These are phyloP conservation scores for Elsinoe perseae DNA, from an alignment of 2,329 filamentous ascomycete species.

Conservation along the genomic window DNA sequence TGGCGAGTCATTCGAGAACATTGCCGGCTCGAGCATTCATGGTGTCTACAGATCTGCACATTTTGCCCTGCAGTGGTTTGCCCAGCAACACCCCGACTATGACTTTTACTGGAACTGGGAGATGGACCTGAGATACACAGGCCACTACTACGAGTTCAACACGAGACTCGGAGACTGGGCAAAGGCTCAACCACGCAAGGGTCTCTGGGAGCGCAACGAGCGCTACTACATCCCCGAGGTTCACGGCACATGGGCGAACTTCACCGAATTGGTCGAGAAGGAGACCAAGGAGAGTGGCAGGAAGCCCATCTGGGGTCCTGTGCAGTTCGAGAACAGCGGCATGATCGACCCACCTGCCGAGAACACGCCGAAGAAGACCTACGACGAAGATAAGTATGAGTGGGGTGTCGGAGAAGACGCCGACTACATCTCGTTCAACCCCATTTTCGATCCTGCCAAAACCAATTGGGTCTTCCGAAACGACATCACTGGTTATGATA, in stretches of 20 bases:
- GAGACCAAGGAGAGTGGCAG: conserved; percentile 44
- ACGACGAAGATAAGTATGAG: conserved; percentile 57
- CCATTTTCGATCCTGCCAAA: conserved; percentile 67
- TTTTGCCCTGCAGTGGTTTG: conserved; percentile 46
- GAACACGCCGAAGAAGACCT: conserved; percentile 53
- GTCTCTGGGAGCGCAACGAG: conserved; percentile 65
- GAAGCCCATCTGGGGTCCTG: conserved; percentile 59
- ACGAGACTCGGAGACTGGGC: conserved; percentile 58
- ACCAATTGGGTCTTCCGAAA: conserved; percentile 66
- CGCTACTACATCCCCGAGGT: conserved; percentile 64
- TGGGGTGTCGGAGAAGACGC: conserved; percentile 73
- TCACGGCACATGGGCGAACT: conserved; percentile 61
- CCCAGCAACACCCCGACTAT: conserved; percentile 44
- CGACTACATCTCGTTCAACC: conserved; percentile 65
- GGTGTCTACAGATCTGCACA: conserved; percentile 70
- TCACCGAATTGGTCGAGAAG: conserved; percentile 56
- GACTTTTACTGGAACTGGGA: conserved; percentile 75
- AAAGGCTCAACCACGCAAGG: conserved; percentile 60
- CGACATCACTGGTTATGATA: conserved; percentile 60
- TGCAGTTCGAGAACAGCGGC: conserved; percentile 39
- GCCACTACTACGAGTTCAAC: conserved; percentile 76
- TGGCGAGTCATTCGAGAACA: conserved; percentile 62
- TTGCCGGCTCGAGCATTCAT: conserved; percentile 62
- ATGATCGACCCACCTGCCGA: conserved; percentile 55
- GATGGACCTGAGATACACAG: conserved; percentile 73